A percentile compares a stretch with the other conserved stretches of the same genome.
Conservation (phyloP, 2,329 filamentous ascomycete genomes). For the Penicillium sp. region DNA sequence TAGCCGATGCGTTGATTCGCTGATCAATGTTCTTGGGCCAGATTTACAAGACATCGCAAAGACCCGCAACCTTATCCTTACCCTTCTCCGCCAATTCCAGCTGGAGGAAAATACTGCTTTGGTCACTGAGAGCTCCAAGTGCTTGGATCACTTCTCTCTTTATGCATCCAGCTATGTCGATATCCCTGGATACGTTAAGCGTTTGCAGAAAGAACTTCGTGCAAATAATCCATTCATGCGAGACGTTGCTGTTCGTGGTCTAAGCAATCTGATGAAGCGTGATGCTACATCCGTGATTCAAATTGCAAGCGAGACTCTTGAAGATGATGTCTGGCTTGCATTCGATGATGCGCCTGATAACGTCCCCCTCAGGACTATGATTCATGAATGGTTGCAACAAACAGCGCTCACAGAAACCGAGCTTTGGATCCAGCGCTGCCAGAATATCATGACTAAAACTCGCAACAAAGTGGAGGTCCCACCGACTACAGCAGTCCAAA, state of each 20-base stretch:
- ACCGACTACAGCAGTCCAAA: constrained; percentile 38
- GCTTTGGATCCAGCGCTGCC: constrained; percentile 85
- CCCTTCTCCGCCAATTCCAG: constrained; percentile 78
- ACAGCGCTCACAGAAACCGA: constrained; percentile 77
- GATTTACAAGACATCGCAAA: constrained; percentile 92
- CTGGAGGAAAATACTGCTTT: constrained; percentile 70
- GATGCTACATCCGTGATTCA: constrained; percentile 79
- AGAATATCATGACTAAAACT: constrained; percentile 85
- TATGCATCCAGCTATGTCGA: constrained; percentile 88
- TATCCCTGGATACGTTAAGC: constrained; percentile 77
- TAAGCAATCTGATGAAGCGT: constrained; percentile 94
- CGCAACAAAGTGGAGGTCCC: constrained; percentile 60
- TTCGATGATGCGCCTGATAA: constrained; percentile 77
- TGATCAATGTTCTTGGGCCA: constrained; percentile 93
- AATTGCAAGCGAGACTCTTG: constrained; percentile 74
- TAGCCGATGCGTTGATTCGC: constrained; percentile 85
- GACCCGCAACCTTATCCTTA: constrained; percentile 88
- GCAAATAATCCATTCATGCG: constrained; percentile 69
- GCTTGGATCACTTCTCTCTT: constrained; percentile 85
- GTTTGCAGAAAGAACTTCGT: constrained; percentile 74
- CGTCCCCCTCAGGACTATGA: constrained; percentile 78
- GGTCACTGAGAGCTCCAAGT: constrained; percentile 74
- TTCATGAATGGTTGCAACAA: constrained; percentile 91
- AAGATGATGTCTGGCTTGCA: constrained; percentile 88
- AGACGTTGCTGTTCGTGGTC: constrained; percentile 78